Base-by-base conservation (phyloP, 2,329 filamentous ascomycete species). In the Acarospora socialis region DNA sequence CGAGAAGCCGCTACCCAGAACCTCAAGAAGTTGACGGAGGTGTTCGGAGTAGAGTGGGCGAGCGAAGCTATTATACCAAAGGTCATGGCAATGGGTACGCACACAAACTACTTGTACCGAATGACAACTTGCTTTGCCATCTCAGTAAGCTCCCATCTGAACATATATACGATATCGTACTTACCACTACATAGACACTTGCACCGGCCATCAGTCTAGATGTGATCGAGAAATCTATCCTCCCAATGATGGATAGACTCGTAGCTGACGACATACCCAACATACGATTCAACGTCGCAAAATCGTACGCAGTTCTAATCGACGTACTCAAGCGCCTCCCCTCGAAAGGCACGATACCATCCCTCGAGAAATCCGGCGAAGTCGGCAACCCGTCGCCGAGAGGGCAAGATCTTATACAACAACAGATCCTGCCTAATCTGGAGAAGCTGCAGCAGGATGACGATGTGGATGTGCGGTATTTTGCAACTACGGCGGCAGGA, bases 101-200 rank as follows among this genome's bases (percentile, higher is more conserved):
- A 98, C 56, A 83, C 87, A 39, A 98, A 98, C 64, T 98, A 98
- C 56, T 77, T 98, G 32, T 98, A 98, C 70, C 74, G 90, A 55
- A 98, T 98, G 90, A 98, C 90, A 7, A 98, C 90, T n/a, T 95
- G 87, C 63, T 98, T 98, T 56, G 90, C 90, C 40, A 92, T 98
- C 45, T 87, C 84, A 47, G 90, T 98, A 70, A 66, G 81, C 70
- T 7, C 2, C 7, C n/a, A 21, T 26, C 12, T 22, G 27, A 17
- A 4, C 28, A 10, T 15, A 5, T 24, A n/a, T 2, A n/a, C 17
- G 17, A 40, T 23, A 35, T 43, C 36, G 41, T 30, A 19, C 27
- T 35, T 31, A 43, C 53, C 47, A 60, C 44, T 40, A 43, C 13
- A 13, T 22, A 98, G 90, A 98, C 87, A 15, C 75, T 98, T 41